Base-by-base conservation (phyloP, 2,329 filamentous ascomycete species). In the Arthroderma uncinatum region DNA sequence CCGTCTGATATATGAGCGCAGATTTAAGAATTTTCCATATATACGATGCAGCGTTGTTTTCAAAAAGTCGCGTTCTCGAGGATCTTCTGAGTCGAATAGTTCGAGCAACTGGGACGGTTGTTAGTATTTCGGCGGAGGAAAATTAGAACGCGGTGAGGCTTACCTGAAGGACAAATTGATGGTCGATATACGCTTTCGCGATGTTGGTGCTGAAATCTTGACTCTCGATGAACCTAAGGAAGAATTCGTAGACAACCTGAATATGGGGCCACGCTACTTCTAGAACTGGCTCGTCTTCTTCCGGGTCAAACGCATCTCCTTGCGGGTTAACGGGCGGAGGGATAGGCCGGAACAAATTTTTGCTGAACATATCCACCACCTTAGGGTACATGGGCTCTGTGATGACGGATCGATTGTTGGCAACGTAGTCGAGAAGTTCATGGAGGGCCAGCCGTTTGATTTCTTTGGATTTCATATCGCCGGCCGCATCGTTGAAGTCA, bases 131-230 rank as follows among this genome's bases (percentile, higher is more conserved):
- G 34, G 33, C 40, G 37, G n/a, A 25, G 7, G 37, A 36, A 7
- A 52, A 65, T 63, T 62, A 61, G 57, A 25, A 53, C 37, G 12
- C 16, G 42, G 14, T 16, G 5, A 48, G 36, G 67, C 72, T 66
- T 72, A 82, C 79, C 71, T 84, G 90, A 60, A 98, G 81, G 48
- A 98, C 93, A 69, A 98, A 98, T 71, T 89, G 88, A 73, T 98
- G 93, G 69, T 98, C 93, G 71, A 98, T 98, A 73, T 95, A 96
- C 61, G 91, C 87, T 76, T 98, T 98, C 64, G 93, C 93, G 67
- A 96, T 96, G 74, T 98, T 98, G 64, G 93, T 98, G 78, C 97
- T 98, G 80, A 98, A 98, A 73, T 98, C 93, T 71, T 96, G 93
- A 73, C 93, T 97, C 73, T 98, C 93, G 65, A 98, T 98, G 74